Conservation (phyloP, 768 basidiomycete genomes). For the Russula earlei region DNA sequence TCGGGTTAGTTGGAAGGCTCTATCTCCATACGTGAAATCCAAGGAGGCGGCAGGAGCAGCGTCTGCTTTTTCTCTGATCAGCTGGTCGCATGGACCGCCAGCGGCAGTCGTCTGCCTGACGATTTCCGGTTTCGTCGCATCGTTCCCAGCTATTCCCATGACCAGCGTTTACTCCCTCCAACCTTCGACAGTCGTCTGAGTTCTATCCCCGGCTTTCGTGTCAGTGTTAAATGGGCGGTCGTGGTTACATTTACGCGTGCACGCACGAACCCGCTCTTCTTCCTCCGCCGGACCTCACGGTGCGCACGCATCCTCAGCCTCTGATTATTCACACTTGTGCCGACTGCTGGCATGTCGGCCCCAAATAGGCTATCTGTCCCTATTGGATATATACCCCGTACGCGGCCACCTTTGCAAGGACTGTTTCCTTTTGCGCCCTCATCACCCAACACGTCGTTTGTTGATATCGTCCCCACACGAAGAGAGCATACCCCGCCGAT, state of each 20-base stretch:
- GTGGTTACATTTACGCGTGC: slow-evolving; percentile 2
- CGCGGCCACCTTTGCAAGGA: slow-evolving; percentile 6
- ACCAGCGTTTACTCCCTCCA: slow-evolving; percentile 7
- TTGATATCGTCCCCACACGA: slow-evolving; percentile 3
- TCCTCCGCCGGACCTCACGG: slow-evolving; percentile 3
- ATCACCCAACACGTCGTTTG: background rate
- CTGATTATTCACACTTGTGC: background rate
- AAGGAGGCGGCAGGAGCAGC: slow-evolving; percentile 1
- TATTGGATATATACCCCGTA: slow-evolving; percentile 6
- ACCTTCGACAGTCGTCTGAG: slow-evolving; percentile 12
- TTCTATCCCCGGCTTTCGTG: slow-evolving; percentile 13
- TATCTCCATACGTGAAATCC: slow-evolving; percentile 3
- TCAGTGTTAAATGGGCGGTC: slow-evolving; percentile 8
- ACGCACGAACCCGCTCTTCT: background rate
- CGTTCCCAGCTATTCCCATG: background rate
- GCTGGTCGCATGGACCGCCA: slow-evolving; percentile 4
- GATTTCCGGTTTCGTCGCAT: slow-evolving; percentile 5
- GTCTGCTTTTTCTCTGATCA: background rate
- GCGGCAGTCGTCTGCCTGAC: background rate
- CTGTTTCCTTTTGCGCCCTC: background rate
- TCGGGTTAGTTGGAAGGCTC: slow-evolving; percentile 6
- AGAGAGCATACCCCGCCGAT: background rate
- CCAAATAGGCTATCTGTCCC: slow-evolving; percentile 11
- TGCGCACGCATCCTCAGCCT: background rate
- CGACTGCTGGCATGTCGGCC: background rate